phyloP scores from a whole-genome alignment of 805 yeast species.

The Osmozyma mogii region DNA sequence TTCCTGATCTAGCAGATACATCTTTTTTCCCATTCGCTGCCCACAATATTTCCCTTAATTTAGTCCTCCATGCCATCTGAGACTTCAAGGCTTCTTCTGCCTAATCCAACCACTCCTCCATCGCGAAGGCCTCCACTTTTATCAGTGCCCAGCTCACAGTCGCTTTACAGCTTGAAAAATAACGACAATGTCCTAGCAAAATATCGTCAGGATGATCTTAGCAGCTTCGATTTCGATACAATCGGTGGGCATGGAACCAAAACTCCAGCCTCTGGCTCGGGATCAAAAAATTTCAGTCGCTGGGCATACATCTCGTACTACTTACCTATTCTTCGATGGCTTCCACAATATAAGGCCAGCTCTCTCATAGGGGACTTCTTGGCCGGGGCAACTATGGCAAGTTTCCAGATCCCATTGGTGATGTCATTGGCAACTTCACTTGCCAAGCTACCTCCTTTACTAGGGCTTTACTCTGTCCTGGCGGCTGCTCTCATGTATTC shows the following conservation, averaged over 20 bases:
- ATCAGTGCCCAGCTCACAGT: constrained; percentile 20
- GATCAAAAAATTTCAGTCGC: constrained; percentile 11
- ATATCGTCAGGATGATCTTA: too few relatives aligned
- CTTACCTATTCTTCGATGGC: constrained; percentile 24
- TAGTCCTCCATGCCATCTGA: too few relatives aligned
- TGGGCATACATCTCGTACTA: constrained; percentile 25
- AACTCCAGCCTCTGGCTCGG: too few relatives aligned
- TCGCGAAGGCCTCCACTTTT: constrained; percentile 18
- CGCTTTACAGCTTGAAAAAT: constrained; percentile 13
- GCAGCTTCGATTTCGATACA: too few relatives aligned
- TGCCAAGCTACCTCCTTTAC: constrained; percentile 75
- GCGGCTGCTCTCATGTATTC: constrained; percentile 75
- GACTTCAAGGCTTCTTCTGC: too few relatives aligned
- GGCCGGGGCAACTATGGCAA: constrained; percentile 26
- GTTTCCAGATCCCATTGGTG: constrained; percentile 34
- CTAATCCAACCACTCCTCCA: too few relatives aligned
- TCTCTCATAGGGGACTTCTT: constrained; percentile 20
- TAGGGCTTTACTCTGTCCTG: constrained; percentile 71
- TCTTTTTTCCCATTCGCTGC: too few relatives aligned
- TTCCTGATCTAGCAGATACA: too few relatives aligned
- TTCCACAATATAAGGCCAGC: constrained; percentile 17
- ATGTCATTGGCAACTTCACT: constrained; percentile 74
- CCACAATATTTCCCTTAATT: too few relatives aligned
- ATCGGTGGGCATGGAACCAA: too few relatives aligned
- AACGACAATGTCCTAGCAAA: constrained; percentile 8